Base-by-base conservation (phyloP, 2,329 filamentous ascomycete genomes). In the Colletotrichum graminicola region DNA sequence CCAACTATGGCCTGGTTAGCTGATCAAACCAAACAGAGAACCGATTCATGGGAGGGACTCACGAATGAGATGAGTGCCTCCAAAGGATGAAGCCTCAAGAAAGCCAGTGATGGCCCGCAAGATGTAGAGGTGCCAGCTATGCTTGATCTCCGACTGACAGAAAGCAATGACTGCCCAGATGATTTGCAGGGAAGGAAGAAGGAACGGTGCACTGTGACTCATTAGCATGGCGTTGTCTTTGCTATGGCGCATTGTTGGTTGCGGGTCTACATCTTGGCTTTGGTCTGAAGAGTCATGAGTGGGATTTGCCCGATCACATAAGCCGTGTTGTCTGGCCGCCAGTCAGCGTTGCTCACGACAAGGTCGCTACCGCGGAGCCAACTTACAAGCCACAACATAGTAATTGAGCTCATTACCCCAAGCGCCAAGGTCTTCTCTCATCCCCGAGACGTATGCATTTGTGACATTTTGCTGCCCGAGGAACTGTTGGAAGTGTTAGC, bases 1-100 rank as follows among this genome's bases (percentile, higher is more conserved):
- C 84, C 82, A 36, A 85, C 81, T 2, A 78, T 84, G 79, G 21
- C 10, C 1, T 1, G 77, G 76, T 71, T 76, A 79, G 7, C 76
- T 77, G 8, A 75, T 76, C 2, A 74, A 74, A 52, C 76, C 73
- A 57, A 78, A 34, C 34, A 8, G 2, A 18, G 18, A 14, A 3
- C 51, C 3, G 3, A 21, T 12, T 36, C 83, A 83, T 0, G 85
- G 77, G 26, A 29, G 32, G 16, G 16, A 70, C 76, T 65, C 26
- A 78, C 76, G 73, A 34, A 79, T 76, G 10, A 78, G 74, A 70
- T 78, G 77, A 0, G 76, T 77, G 10, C 78, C 77, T 1, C 76
- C 74, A 67, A 77, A 77, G 0, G 76, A 76, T 0, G 77, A 76
- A 0, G 76, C 75, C 34, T 76, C 75, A 1, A 77, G 73, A 10